Evolutionary conservation across 2,329 filamentous ascomycete species (phyloP).

Genomic region (Tolypocladium album): DNA sequence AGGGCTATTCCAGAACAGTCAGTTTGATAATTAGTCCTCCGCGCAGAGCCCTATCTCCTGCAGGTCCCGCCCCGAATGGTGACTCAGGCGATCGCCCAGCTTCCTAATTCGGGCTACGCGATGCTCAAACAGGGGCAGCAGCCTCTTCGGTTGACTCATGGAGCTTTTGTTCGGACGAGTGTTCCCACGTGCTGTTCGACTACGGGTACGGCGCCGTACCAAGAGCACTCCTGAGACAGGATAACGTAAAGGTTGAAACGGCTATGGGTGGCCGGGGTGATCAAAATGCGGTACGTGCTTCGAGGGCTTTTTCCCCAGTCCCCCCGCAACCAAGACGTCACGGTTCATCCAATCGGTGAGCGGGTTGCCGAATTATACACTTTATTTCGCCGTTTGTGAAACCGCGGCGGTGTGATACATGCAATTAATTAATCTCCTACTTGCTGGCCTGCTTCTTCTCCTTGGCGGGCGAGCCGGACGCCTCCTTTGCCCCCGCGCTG

Average conservation of each 20-base stretch:
- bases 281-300: background rate
- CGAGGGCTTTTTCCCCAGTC: background rate
- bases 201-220: background rate
- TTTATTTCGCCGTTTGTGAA: background rate
- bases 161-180: background rate
- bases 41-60: background rate
- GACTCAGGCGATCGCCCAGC: background rate
- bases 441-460: background rate
- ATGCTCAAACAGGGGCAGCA: background rate
- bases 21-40: background rate
- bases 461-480: background rate
- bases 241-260: background rate
- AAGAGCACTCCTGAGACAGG: too few relatives aligned
- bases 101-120: background rate
- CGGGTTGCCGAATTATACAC: background rate
- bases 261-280: background rate
- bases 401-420: background rate
- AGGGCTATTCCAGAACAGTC: too few relatives aligned
- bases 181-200: background rate
- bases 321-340: background rate
- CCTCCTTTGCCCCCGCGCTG: constrained; percentile 7
- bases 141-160: background rate
- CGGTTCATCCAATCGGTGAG: background rate
- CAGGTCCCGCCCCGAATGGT: background rate
- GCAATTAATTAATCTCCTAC: background rate